Percentiles rank a stretch among this genome's conserved stretches.
phyloP scores from a whole-genome alignment of 2,329 filamentous ascomycete genomes.

The Huntiella savannae region DNA sequence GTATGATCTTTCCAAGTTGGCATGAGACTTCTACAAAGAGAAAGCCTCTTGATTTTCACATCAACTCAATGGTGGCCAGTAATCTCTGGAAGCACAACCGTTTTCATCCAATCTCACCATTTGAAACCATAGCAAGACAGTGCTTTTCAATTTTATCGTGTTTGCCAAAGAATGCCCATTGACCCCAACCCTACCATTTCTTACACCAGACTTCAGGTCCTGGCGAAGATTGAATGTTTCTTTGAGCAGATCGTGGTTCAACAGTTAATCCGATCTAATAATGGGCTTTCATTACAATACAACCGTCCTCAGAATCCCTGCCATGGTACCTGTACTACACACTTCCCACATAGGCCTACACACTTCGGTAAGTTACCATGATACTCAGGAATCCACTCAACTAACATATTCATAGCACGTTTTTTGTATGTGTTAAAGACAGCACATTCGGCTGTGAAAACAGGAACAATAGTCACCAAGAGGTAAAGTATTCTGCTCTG shows the following conservation, averaged over 20 bases:
- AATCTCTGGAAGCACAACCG: too few species aligned
- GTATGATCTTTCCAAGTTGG: too few species aligned
- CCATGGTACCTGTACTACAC: not conserved
- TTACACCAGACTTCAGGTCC: not conserved
- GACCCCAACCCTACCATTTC: not conserved
- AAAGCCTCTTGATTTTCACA: too few species aligned
- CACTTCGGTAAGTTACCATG: not conserved
- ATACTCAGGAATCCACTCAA: not conserved
- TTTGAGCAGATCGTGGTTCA: slow-evolving; percentile 2
- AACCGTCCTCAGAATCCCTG: not conserved
- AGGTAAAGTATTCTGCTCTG: slow-evolving; percentile 24
- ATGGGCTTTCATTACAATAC: not conserved
- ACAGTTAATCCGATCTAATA: not conserved
- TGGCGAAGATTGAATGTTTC: slow-evolving; percentile 2
- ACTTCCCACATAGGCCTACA: not conserved
- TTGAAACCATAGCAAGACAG: too few species aligned
- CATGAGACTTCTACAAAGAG: too few species aligned
- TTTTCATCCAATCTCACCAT: too few species aligned
- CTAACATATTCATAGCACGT: slow-evolving; percentile 23
- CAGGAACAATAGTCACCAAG: slow-evolving; percentile 39
- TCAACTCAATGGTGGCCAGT: too few species aligned
- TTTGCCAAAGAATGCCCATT: too few species aligned
- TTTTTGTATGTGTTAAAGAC: slow-evolving; percentile 39
- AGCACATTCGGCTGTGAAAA: slow-evolving; percentile 37
- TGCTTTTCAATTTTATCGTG: too few species aligned